Evolutionary conservation across 495 filamentous ascomycete genomes (phyloP), one percentile per base, ranked within the genome.

Genomic region (Penicillium cosmopolitanum): DNA sequence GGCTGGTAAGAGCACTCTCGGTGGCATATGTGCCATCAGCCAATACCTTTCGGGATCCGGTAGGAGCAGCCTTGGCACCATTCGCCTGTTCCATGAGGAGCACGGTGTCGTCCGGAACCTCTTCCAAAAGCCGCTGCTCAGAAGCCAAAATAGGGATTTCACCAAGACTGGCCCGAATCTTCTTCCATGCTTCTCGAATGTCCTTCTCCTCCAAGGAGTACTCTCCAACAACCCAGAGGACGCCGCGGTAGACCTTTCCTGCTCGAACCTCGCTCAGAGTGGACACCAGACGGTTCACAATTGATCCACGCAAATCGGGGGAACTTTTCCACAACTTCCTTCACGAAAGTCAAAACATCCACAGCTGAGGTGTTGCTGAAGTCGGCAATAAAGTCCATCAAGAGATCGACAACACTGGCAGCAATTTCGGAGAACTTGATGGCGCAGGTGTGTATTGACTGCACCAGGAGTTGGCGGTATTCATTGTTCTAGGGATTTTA

Each of bases 331-430:
- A 97, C 96, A 7, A 99, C 96, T 69, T 99, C 96, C 74, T 99
- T 99, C 48, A 98, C 93, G 63, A 99, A 99, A 18, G 90, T 89
- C 66, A 99, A 97, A 11, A 99, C 93, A 77, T 99, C 96, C 28
- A 99, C 91, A 2, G 96, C 95, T 2, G 93, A 96, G 44, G 92
- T 89, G 67, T 92, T 97, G 82, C 95, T 98, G 74, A 97, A 97
- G 72, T 99, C 96, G 55, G 90, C 92, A 70, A 99, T 98, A 70
- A 98, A 97, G 69, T 99, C 95, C 93, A 99, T 99, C n/a, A 99
- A 79, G 8, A 97, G 82, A 56, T 92, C 96, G 55, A 99, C 96
- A 48, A 98, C 96, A 70, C 91, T 97, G 38, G 94, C 91, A 50
- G 96, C 96, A 53, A 98, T 92, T 73, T 98, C 96, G 4, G 96